Evolutionary conservation across 805 yeast genomes (phyloP).

Genomic region (Isabelozyma rhagii): DNA sequence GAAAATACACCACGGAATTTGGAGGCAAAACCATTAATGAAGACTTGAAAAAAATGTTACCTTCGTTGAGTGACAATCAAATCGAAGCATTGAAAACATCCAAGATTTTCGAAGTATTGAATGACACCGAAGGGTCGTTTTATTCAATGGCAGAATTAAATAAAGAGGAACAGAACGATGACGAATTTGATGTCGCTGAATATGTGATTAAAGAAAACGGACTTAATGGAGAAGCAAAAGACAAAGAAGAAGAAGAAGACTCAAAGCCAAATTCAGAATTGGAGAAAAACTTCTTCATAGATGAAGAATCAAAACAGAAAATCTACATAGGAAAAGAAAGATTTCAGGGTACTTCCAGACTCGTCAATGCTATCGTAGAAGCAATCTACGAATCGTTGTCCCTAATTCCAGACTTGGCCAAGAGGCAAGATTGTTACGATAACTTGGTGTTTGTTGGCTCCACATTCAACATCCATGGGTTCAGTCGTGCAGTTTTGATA

Average conservation of each 20-base stretch:
- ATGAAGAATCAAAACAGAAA: conserved; percentile 49
- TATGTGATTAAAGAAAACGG: conserved; percentile 73
- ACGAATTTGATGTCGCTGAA: conserved; percentile 83
- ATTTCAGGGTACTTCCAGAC: conserved; percentile 69
- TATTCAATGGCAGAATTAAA: conserved; percentile 53
- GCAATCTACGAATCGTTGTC: conserved; percentile 51
- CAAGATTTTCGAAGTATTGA: conserved; percentile 73
- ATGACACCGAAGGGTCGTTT: conserved; percentile 63
- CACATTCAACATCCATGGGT: conserved; percentile 72
- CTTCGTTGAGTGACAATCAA: conserved; percentile 54
- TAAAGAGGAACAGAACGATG: conserved; percentile 53
- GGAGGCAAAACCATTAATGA: conserved; percentile 72
- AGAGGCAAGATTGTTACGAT: conserved; percentile 81
- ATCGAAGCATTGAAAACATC: conserved; percentile 75
- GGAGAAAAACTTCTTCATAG: conserved; percentile 70
- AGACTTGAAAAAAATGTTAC: conserved; percentile 50
- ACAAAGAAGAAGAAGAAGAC: conserved; percentile 30
- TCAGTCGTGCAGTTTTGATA: conserved; percentile 64
- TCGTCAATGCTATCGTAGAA: conserved; percentile 54
- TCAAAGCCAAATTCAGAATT: conserved; percentile 60
- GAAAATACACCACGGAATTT: conserved; percentile 35
- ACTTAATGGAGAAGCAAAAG: conserved; percentile 29
- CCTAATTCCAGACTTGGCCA: conserved; percentile 63
- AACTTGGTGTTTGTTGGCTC: conserved; percentile 77
- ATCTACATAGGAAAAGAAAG: conserved; percentile 85